These are phyloP conservation scores for Periconia sp. DNA, from an alignment of 2,329 filamentous ascomycete genomes.

Conservation along the genomic window DNA sequence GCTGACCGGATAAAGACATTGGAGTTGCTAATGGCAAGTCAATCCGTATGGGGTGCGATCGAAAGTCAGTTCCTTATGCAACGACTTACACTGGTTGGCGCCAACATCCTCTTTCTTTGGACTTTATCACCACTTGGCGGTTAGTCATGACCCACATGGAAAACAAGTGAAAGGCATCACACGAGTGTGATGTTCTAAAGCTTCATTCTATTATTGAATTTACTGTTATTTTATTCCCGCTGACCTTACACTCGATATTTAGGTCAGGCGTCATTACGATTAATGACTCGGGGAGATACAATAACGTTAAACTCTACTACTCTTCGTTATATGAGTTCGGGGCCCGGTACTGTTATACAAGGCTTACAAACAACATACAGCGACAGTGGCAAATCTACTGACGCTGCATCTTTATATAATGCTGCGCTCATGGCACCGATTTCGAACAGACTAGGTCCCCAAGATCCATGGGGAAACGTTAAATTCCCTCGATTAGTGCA, in stretches of 20 bases:
- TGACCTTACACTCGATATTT: no score
- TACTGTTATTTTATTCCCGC: no score
- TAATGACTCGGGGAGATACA: conserved; percentile 20
- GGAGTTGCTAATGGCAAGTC: conserved; percentile 39
- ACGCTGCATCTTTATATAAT: conserved; percentile 26
- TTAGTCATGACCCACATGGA: no score
- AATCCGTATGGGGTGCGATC: conserved; percentile 41
- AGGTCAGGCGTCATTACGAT: conserved; percentile 37
- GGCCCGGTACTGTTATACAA: conserved; percentile 20
- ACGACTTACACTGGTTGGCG: conserved; percentile 32
- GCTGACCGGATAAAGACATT: conserved; percentile 25
- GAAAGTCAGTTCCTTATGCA: conserved; percentile 38
- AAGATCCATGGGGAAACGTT: conserved; percentile 39
- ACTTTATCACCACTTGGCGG: conserved; percentile 39
- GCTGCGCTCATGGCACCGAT: conserved; percentile 28
- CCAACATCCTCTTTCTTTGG: conserved; percentile 38
- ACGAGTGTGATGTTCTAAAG: no score
- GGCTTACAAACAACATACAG: conserved; percentile 14
- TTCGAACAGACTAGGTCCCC: conserved; percentile 21
- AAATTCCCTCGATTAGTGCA: conserved; percentile 32
- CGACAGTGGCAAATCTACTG: conserved; percentile 16
- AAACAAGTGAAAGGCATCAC: no score
- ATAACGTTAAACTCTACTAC: conserved; percentile 2
- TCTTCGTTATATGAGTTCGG: conserved; percentile 33
- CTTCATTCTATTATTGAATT: no score